Conservation (phyloP, 331 rosid genomes). For the Malus hybrid region DNA sequence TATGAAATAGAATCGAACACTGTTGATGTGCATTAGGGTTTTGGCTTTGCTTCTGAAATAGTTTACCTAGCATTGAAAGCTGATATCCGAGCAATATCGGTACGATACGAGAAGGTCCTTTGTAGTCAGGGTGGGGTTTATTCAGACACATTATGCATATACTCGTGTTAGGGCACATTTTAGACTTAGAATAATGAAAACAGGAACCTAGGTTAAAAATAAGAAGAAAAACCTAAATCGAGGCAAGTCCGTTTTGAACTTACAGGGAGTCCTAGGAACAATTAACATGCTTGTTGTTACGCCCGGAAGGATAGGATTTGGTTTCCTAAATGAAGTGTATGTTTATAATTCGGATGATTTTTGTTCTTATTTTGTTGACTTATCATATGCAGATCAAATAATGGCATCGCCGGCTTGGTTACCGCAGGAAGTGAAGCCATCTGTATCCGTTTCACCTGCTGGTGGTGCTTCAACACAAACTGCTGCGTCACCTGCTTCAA, state of each 20-base stretch:
- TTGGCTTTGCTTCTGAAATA: neutral
- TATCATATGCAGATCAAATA: slow-evolving; percentile 26
- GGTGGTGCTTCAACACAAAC: neutral
- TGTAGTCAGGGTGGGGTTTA: neutral
- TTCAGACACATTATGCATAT: neutral
- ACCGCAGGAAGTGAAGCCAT: slow-evolving; percentile 31
- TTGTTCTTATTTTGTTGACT: neutral
- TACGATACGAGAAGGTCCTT: neutral
- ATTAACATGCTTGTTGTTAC: neutral
- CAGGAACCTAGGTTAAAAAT: neutral
- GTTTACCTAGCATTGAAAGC: neutral
- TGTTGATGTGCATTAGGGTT: neutral
- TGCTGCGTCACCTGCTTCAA: neutral
- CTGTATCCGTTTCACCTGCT: neutral
- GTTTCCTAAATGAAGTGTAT: neutral
- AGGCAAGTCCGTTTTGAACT: neutral
- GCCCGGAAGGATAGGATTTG: neutral
- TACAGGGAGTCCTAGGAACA: no score
- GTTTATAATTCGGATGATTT: neutral
- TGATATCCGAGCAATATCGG: neutral
- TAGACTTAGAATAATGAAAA: neutral
- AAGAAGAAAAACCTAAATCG: neutral
- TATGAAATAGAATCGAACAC: neutral
- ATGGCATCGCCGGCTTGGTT: slow-evolving; percentile 58
- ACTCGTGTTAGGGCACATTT: neutral